Conservation (phyloP, 805 yeast species). For the Lipomyces mesembrius region DNA sequence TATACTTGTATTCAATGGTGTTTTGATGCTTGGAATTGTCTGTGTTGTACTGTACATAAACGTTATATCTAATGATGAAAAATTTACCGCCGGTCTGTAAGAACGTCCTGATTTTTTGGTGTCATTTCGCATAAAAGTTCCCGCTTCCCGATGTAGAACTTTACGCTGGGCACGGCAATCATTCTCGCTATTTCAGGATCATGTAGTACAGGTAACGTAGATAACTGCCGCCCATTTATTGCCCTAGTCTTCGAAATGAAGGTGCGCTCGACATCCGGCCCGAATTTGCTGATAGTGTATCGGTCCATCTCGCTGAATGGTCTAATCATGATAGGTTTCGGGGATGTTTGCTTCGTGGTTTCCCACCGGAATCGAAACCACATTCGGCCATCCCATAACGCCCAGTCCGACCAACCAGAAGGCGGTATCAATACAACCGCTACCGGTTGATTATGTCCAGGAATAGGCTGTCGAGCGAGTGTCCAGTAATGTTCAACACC, state of each 20-base stretch:
- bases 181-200: constrained; percentile 19
- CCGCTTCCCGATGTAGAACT: background rate
- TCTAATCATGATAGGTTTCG: background rate
- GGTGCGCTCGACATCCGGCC: constrained; percentile 1
- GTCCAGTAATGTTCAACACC: constrained; percentile 2
- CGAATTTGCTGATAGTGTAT: constrained; percentile 6
- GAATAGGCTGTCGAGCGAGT: constrained; percentile 4
- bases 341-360: background rate
- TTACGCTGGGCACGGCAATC: constrained; percentile 14
- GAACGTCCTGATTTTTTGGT: background rate
- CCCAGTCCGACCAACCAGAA: constrained; percentile 22
- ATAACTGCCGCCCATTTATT: background rate
- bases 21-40: background rate
- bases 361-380: constrained; percentile 20
- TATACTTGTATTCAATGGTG: background rate
- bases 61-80: background rate
- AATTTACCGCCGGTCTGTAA: background rate
- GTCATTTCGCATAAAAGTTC: background rate
- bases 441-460: background rate
- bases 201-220: constrained; percentile 21
- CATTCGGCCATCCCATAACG: constrained; percentile 22
- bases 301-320: constrained; percentile 4
- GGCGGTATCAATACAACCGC: background rate
- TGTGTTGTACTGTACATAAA: background rate
- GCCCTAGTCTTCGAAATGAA: background rate